These are phyloP conservation scores for Suillus placidus DNA, from an alignment of 768 basidiomycete genomes.

Conservation along the genomic window DNA sequence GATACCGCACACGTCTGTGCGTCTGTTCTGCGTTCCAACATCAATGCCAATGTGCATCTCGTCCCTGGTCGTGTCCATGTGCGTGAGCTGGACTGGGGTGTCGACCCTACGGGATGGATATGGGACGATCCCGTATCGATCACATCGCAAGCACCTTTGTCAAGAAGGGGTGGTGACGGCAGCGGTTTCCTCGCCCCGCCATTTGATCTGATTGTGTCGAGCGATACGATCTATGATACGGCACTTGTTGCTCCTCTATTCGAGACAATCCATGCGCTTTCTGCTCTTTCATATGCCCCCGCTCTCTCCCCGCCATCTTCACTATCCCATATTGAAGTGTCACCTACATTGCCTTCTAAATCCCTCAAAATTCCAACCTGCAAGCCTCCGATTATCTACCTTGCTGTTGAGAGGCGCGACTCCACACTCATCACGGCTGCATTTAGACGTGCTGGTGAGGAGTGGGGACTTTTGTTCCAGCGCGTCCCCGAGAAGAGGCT, in stretches of 20 bases:
- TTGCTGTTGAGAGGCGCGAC: conserved; percentile 79
- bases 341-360: neutral
- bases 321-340: neutral
- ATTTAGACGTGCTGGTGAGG: conserved; percentile 54
- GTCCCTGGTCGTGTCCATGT: conserved; percentile 54
- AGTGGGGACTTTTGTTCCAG: conserved; percentile 60
- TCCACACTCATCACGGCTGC: conserved; percentile 61
- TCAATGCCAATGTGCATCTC: conserved; percentile 47
- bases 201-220: conserved; percentile 78
- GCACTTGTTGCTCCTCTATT: conserved; percentile 71
- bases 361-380: neutral
- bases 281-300: conserved; percentile 37
- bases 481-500: conserved; percentile 64
- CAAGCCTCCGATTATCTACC: conserved; percentile 33
- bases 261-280: conserved; percentile 61
- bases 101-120: conserved; percentile 54
- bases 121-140: conserved; percentile 47
- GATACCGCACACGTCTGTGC: conserved; percentile 67
- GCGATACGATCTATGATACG: conserved; percentile 78
- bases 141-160: conserved; percentile 32
- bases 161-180: neutral
- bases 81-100: conserved; percentile 72
- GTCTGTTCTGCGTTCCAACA: conserved; percentile 65
- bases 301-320: conserved; percentile 47
- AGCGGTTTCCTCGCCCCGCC: conserved; percentile 46